Conservation (phyloP, 805 yeast species). For the Saturnispora saitoi region DNA sequence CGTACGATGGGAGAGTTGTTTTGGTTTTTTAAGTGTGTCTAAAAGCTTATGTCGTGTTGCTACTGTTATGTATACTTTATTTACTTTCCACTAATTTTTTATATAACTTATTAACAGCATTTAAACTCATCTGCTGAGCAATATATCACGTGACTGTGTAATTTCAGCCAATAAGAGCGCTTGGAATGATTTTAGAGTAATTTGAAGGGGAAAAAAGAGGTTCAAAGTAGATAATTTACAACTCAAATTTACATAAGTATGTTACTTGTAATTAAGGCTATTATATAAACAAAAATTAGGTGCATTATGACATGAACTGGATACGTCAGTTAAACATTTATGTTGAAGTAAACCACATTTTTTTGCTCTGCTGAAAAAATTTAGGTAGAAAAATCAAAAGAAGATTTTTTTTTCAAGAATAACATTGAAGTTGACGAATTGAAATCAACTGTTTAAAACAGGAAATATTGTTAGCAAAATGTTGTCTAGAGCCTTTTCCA, state of each 20-base stretch:
- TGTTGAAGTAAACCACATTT: no score
- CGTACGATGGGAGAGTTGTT: slow-evolving; percentile 50
- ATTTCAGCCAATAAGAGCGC: slow-evolving; percentile 5
- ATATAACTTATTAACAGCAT: background rate
- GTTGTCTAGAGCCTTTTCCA: slow-evolving; percentile 31
- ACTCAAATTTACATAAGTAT: background rate
- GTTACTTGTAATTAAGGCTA: background rate
- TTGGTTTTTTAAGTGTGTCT: slow-evolving; percentile 25
- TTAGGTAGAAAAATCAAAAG: no score
- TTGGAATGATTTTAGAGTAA: background rate
- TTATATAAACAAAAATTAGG: no score
- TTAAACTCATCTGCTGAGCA: slow-evolving; percentile 1
- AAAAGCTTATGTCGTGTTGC: background rate
- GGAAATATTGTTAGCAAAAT: slow-evolving; percentile 10
- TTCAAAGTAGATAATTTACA: background rate
- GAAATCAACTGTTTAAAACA: background rate
- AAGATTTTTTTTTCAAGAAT: no score
- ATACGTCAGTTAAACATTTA: no score
- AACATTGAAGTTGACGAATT: background rate
- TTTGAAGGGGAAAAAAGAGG: background rate
- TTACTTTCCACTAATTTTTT: no score
- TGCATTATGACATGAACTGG: no score
- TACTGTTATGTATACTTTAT: no score
- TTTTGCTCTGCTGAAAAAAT: no score
- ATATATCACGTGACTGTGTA: background rate